phyloP scores from a whole-genome alignment of 2,329 filamentous ascomycete genomes.

The Colletotrichum cereale region DNA sequence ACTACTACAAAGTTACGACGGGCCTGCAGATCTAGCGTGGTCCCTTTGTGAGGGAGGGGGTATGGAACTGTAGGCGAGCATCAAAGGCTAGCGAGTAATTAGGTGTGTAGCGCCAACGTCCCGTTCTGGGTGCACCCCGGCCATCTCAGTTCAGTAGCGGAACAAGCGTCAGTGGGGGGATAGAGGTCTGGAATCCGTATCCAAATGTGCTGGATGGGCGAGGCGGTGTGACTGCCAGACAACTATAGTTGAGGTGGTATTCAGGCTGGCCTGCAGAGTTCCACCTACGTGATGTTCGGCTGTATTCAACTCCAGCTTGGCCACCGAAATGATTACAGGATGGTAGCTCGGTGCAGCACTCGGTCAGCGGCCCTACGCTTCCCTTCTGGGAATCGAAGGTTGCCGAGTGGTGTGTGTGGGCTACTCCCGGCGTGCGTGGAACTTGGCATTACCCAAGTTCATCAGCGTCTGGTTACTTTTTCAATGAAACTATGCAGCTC shows the following conservation, averaged over 20 bases:
- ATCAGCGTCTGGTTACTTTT: background rate
- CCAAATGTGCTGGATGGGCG: background rate
- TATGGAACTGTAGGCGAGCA: too few relatives aligned
- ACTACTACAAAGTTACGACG: too few relatives aligned
- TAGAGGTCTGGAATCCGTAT: slow-evolving; percentile 16
- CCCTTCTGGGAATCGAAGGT: slow-evolving; percentile 3
- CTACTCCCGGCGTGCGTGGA: background rate
- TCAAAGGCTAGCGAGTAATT: background rate
- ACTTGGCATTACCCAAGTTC: slow-evolving; percentile 10
- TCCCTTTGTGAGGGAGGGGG: slow-evolving; percentile 4
- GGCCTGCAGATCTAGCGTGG: too few relatives aligned
- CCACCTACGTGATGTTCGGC: background rate
- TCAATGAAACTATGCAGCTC: background rate
- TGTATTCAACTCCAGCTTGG: background rate
- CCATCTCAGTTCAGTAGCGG: background rate
- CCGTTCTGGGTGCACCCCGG: slow-evolving; percentile 8
- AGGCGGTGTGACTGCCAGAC: background rate
- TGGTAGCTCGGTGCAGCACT: slow-evolving; percentile 4
- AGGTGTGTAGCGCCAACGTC: slow-evolving; percentile 18
- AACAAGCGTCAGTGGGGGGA: slow-evolving; percentile 4
- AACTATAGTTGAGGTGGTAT: background rate
- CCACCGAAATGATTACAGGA: background rate
- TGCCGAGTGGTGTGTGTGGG: background rate
- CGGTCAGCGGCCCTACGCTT: background rate
- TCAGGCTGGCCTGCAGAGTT: background rate